A percentile compares a stretch with the other conserved stretches of the same genome.
Conservation (phyloP, 306 rosid species). For the Echinosophora koreensis region DNA sequence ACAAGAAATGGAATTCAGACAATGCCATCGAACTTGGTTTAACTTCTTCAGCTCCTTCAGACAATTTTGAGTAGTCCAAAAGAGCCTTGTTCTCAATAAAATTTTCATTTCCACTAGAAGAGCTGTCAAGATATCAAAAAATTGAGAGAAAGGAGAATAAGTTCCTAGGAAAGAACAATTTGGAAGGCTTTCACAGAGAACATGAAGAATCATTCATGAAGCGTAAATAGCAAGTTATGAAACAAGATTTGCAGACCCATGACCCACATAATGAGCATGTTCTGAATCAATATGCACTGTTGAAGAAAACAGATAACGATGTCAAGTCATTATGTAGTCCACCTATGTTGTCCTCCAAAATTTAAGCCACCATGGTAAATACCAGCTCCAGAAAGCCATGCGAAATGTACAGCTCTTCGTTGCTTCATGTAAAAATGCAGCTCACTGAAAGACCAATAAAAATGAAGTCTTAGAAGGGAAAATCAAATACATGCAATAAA, state of each 20-base stretch:
- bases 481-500: constrained; percentile 9
- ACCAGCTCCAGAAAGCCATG: constrained; percentile 99
- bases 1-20: constrained; percentile 95
- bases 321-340: constrained; percentile 47
- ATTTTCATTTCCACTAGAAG: constrained; percentile 83
- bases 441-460: constrained; percentile 69
- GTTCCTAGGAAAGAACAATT: constrained; percentile 12
- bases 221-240: constrained; percentile 44
- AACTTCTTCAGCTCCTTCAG: constrained; percentile 74
- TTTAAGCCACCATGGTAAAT: constrained; percentile 93
- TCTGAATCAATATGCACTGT: constrained; percentile 26
- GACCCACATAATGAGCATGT: constrained; percentile 27
- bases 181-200: constrained; percentile 34
- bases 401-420: constrained; percentile 96
- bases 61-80: constrained; percentile 76
- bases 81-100: constrained; percentile 97
- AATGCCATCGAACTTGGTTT: constrained; percentile 93
- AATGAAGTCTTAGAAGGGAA: constrained; percentile 38
- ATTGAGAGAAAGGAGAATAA: constrained; percentile 23
- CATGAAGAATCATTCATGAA: constrained; percentile 43
- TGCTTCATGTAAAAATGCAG: constrained; percentile 93
- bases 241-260: constrained; percentile 40
- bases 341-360: constrained; percentile 92
- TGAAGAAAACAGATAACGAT: constrained; percentile 23
- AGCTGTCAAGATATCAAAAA: constrained; percentile 57